Evolutionary conservation across 352 stramenopile genomes (phyloP).

Genomic region (Elongisporangium anandrum): DNA sequence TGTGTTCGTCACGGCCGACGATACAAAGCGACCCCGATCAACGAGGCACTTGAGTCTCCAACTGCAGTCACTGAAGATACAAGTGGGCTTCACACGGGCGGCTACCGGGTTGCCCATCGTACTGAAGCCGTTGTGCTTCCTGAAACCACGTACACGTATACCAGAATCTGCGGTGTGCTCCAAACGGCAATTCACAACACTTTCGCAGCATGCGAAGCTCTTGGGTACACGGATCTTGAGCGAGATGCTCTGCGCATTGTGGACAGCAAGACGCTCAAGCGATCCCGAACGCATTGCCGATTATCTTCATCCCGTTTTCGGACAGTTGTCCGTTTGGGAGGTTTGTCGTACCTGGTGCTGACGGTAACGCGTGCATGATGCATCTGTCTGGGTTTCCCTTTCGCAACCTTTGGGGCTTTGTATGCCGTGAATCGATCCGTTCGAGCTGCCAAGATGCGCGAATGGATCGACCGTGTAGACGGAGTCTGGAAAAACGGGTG

Average conservation of each 20-base stretch:
- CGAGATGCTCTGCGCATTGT: constrained; percentile 12
- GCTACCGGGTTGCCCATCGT: constrained; percentile 15
- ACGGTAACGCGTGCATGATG: too few relatives aligned
- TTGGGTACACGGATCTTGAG: constrained; percentile 15
- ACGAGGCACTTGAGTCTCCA: constrained; percentile 17
- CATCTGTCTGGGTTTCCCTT: too few relatives aligned
- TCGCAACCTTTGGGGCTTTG: background rate
- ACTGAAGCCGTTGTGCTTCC: background rate
- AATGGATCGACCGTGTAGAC: too few relatives aligned
- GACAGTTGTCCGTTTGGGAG: background rate
- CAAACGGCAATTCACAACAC: too few relatives aligned
- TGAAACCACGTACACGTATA: too few relatives aligned
- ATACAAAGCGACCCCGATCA: constrained; percentile 32
- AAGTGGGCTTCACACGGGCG: background rate
- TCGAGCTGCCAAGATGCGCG: background rate
- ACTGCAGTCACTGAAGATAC: background rate
- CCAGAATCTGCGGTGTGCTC: too few relatives aligned
- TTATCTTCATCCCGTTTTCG: background rate
- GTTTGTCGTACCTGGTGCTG: too few relatives aligned
- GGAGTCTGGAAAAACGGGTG: background rate
- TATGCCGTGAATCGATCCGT: background rate
- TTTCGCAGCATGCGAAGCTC: constrained; percentile 17
- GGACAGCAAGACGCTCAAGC: background rate
- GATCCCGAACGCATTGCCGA: background rate
- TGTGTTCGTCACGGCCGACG: constrained; percentile 30